Base-by-base conservation (phyloP, 768 basidiomycete genomes). In the Hygrocybe punicea region DNA sequence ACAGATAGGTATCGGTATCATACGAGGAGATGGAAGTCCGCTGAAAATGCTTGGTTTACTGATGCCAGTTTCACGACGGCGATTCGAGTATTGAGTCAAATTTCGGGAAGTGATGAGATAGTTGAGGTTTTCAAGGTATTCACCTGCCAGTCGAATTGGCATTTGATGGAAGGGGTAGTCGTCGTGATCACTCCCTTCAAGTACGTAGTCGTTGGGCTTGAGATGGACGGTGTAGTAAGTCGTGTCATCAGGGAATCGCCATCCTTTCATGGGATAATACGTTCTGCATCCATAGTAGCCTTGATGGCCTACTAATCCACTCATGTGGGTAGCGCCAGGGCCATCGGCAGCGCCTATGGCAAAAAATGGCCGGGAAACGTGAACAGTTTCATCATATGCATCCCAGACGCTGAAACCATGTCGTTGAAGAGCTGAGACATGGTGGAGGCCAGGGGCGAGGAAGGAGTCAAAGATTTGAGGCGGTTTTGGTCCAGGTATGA, bases 401-500 rank as follows among this genome's bases (percentile, higher is more conserved):
- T n/a, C n/a, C n/a, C n/a, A n/a, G n/a, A n/a, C n/a, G n/a, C n/a
- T n/a, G n/a, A n/a, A n/a, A n/a, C n/a, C n/a, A n/a, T n/a, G n/a
- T n/a, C n/a, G n/a, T n/a, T n/a, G n/a, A n/a, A n/a, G n/a, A n/a
- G n/a, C n/a, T n/a, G n/a, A n/a, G n/a, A n/a, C n/a, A n/a, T n/a
- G n/a, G n/a, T n/a, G n/a, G n/a, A n/a, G n/a, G n/a, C n/a, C n/a
- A n/a, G n/a, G n/a, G n/a, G n/a, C n/a, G n/a, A 67, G 51, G 53
- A 73, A 76, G 0, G 69, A 75, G 16, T 77, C 69, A 0, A 71
- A 46, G 33, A 62, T 63, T 34, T 72, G 71, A 0, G 73, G 75
- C 14, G 71, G 71, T 6, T 75, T 72, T 0, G 69, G 76, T 1
- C 77, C 72, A n/a, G 71, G 71, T 21, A 77, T 67, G 42, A 74